Evolutionary conservation across 2,329 filamentous ascomycete species (phyloP).

Genomic region (Septoria linicola): DNA sequence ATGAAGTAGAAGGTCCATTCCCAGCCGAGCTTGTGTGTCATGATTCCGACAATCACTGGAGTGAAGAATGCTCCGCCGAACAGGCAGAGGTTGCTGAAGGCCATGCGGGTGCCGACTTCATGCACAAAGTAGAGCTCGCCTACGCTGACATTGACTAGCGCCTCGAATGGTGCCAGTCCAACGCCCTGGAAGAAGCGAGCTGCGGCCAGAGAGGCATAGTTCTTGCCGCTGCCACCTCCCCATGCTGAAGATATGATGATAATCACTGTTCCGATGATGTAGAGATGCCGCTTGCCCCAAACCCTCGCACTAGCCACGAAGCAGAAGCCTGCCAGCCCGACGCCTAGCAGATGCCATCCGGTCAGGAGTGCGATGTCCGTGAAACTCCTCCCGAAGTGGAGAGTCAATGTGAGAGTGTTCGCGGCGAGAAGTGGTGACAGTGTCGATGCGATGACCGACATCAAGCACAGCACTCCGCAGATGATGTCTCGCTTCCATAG

Average conservation of each 20-base stretch:
- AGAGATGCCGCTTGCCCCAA: slow-evolving; percentile 90
- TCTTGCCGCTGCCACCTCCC: slow-evolving; percentile 67
- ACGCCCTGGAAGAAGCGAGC: slow-evolving; percentile 84
- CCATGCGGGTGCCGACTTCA: slow-evolving; percentile 80
- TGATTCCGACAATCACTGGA: slow-evolving; percentile 86
- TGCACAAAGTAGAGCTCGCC: slow-evolving; percentile 91
- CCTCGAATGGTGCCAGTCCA: slow-evolving; percentile 84
- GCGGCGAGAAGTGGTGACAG: slow-evolving; percentile 85
- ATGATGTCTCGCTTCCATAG: slow-evolving; percentile 82
- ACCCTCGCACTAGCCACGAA: slow-evolving; percentile 85
- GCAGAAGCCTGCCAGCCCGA: slow-evolving; percentile 76
- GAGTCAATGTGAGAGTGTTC: slow-evolving; percentile 75
- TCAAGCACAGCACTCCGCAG: slow-evolving; percentile 72
- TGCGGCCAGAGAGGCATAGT: slow-evolving; percentile 71
- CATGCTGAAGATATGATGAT: slow-evolving; percentile 73
- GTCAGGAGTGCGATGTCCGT: slow-evolving; percentile 79
- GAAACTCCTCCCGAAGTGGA: slow-evolving; percentile 63
- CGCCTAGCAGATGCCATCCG: slow-evolving; percentile 81
- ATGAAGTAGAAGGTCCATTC: slow-evolving; percentile 86
- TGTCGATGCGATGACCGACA: slow-evolving; percentile 78
- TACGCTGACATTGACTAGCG: slow-evolving; percentile 81
- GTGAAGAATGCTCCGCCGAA: slow-evolving; percentile 74
- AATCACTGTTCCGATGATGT: slow-evolving; percentile 72
- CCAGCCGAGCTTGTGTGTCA: slow-evolving; percentile 75
- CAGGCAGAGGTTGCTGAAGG: slow-evolving; percentile 68